Evolutionary conservation across 2,329 filamentous ascomycete genomes (phyloP).

Genomic region (Hypoxylon sp.): DNA sequence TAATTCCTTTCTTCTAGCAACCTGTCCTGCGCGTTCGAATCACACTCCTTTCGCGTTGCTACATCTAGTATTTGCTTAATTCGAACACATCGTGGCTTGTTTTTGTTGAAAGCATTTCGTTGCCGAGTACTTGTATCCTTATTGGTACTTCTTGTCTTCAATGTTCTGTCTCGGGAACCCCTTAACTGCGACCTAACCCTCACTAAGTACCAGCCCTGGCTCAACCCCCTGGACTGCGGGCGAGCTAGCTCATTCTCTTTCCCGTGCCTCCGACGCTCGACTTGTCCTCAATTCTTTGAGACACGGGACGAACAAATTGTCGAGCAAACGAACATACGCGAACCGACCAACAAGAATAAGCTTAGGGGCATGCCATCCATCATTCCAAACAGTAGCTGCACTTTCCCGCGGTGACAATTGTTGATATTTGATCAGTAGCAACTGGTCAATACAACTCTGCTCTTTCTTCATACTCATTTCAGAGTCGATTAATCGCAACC

Average conservation of each 20-base stretch:
- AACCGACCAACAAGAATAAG: conserved; percentile 16
- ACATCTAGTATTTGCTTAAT: conserved; percentile 21
- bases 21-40: conserved; percentile 8
- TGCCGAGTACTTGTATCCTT: conserved; percentile 6
- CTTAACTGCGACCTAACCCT: conserved; percentile 20
- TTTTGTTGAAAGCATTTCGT: conserved; percentile 6
- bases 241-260: conserved; percentile 4
- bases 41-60: conserved; percentile 18
- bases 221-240: conserved; percentile 11
- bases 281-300: conserved; percentile 24
- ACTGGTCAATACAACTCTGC: conserved; percentile 45
- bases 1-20: conserved; percentile 22
- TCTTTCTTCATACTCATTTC: conserved; percentile 29
- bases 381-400: conserved; percentile 43
- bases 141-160: conserved; percentile 11
- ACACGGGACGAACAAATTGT: not conserved
- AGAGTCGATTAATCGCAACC: conserved; percentile 53
- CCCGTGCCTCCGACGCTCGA: conserved; percentile 15
- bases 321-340: conserved; percentile 3
- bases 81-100: conserved; percentile 11
- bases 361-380: conserved; percentile 44
- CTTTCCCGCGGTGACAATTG: conserved; percentile 48
- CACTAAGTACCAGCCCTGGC: conserved; percentile 3
- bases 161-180: conserved; percentile 28
- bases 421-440: conserved; percentile 40